Conservation (phyloP, 371 early-diverging fungal species). For the Rhizopus arrhizus region DNA sequence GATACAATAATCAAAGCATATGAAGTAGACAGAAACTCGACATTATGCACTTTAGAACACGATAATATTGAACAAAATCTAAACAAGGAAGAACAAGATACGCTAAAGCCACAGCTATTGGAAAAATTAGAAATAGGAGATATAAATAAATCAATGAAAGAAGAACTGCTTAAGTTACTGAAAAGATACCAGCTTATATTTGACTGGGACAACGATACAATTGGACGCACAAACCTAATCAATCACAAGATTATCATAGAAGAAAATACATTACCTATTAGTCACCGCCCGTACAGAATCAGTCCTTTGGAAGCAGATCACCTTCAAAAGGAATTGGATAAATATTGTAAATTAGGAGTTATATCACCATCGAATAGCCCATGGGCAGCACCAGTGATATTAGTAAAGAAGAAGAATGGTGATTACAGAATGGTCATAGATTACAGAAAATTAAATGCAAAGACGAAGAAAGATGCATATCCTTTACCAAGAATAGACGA, state of each 20-base stretch:
- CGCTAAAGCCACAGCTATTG: too few relatives aligned
- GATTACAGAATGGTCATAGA: conserved; percentile 34
- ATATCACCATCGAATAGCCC: conserved; percentile 25
- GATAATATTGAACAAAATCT: too few relatives aligned
- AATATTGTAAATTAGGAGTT: conserved; percentile 13
- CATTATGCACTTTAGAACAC: too few relatives aligned
- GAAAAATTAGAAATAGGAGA: too few relatives aligned
- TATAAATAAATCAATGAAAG: too few relatives aligned
- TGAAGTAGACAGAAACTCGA: too few relatives aligned
- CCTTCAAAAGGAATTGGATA: conserved; percentile 21
- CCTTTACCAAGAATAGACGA: conserved; percentile 46
- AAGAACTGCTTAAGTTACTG: too few relatives aligned
- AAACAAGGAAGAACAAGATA: too few relatives aligned
- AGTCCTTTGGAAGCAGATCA: conserved; percentile 7
- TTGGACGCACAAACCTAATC: background rate
- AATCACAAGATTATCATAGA: conserved; percentile 10
- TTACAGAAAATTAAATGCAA: conserved; percentile 37
- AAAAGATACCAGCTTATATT: too few relatives aligned
- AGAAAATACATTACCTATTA: conserved; percentile 13
- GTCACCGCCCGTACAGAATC: conserved; percentile 6
- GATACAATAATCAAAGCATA: too few relatives aligned
- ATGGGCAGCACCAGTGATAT: conserved; percentile 39
- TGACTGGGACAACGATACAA: conserved; percentile 4
- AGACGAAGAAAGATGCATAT: conserved; percentile 41
- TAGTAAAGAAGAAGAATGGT: conserved; percentile 50